Evolutionary conservation across 805 yeast species (phyloP), one percentile per base, ranked within the genome.

Genomic region (Metschnikowia cubensis): DNA sequence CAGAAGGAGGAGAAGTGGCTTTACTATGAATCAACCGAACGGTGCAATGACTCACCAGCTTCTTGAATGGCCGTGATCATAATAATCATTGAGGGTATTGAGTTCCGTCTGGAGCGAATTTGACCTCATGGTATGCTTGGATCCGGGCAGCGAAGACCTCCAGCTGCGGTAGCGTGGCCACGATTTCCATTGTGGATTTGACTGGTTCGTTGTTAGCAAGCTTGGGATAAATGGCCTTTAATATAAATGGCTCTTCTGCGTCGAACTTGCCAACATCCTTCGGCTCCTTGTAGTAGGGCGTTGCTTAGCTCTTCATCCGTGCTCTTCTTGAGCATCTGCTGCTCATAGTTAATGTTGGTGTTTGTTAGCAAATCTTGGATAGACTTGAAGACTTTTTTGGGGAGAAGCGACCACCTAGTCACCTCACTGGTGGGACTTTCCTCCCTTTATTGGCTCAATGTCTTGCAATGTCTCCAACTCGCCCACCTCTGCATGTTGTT

Each of bases 161-260:
- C 17, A 61, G 54, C 2, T 72, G 77, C 7, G 85, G 85, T 32
- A 83, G 63, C 22, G 65, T 66, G 8, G 50, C 49, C 42, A 68
- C 22, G 29, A 66, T 47, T 37, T 61, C 67, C 6, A 63, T 61
- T n/a, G 53, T 65, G 58, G 45, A 60, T 5, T 64, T 67, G 3
- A 63, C 55, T 11, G 60, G 47, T 53, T 66, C 68, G 37, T 64
- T 51, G 18, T 61, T 59, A 3, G 60, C 42, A n/a, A 87, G 66
- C 54, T 75, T 76, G 36, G 81, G 77, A 60, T 79, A 84, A 13
- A 87, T 73, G 5, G 81, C 74, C 61, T 79, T 74, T 10, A 89
- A 79, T 44, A 86, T 77, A 67, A 89, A 92, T n/a, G 97, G 96
- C 61, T 88, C 92, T 67, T 91, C 97, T 0, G 96, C 92, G 66